Evolutionary conservation across 306 rosid species (phyloP).

Genomic region (Gastrolobium villosum): DNA sequence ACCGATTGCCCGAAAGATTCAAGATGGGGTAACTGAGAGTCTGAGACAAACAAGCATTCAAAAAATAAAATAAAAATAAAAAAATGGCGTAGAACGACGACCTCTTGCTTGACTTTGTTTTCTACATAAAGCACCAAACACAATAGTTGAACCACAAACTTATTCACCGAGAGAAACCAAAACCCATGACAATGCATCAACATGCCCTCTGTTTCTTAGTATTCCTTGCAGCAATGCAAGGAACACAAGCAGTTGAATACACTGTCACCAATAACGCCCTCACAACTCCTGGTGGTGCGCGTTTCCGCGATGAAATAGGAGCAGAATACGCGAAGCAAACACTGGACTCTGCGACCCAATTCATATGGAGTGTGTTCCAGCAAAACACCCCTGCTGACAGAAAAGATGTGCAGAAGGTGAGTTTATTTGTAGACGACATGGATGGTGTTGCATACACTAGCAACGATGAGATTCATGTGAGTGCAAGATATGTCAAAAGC

Average conservation of each 20-base stretch:
- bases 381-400: conserved; percentile 39
- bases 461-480: conserved; percentile 56
- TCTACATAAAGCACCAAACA: conserved; percentile 4
- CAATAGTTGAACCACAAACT: neutral
- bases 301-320: conserved; percentile 54
- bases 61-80: too few relatives aligned
- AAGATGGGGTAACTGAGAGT: too few relatives aligned
- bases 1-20: too few relatives aligned
- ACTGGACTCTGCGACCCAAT: conserved; percentile 44
- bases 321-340: conserved; percentile 40
- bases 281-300: conserved; percentile 54
- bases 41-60: too few relatives aligned
- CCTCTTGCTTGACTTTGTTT: neutral
- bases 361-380: conserved; percentile 50
- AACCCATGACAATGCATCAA: conserved; percentile 25
- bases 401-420: conserved; percentile 39
- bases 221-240: conserved; percentile 41
- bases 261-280: conserved; percentile 52
- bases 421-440: conserved; percentile 48
- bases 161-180: neutral
- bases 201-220: conserved; percentile 38
- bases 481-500: conserved; percentile 48
- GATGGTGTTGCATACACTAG: conserved; percentile 47
- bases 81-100: too few relatives aligned
- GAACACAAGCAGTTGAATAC: conserved; percentile 52